These are phyloP conservation scores for Tetrapyrgos nigripes DNA, from an alignment of 1,284 basidiomycete species.

Conservation along the genomic window DNA sequence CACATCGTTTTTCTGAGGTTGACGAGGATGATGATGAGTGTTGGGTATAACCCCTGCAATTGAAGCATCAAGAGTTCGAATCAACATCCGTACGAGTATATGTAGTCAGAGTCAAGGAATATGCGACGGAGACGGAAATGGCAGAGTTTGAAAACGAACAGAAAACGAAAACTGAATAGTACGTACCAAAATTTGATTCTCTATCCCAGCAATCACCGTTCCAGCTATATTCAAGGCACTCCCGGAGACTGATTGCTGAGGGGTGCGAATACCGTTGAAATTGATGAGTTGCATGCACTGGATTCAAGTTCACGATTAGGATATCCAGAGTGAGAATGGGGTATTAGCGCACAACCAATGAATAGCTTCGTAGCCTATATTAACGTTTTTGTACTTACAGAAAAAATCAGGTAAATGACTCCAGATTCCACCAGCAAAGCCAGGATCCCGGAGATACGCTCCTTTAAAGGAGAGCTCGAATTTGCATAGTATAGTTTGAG, in stretches of 20 bases:
- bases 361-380: background rate
- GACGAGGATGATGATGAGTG: constrained; percentile 1
- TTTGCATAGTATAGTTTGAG: background rate
- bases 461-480: background rate
- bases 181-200: constrained; percentile 1
- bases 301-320: background rate
- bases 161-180: too few species aligned
- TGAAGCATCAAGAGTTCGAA: too few species aligned
- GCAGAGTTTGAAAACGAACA: too few species aligned
- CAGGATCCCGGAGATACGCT: background rate
- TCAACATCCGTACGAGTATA: too few species aligned
- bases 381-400: background rate
- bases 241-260: too few species aligned
- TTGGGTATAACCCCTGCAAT: constrained; percentile 9
- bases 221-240: background rate
- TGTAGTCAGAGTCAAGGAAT: background rate
- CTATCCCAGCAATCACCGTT: background rate
- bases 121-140: too few species aligned
- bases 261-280: constrained; percentile 1
- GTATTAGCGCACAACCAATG: too few species aligned
- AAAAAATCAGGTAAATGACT: constrained; percentile 1
- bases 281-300: constrained; percentile 1
- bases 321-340: background rate
- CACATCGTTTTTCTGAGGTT: background rate
- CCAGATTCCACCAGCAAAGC: constrained; percentile 6